Base-by-base conservation (phyloP, 1,284 basidiomycete species). In the Phylloboletellus chloephorus region DNA sequence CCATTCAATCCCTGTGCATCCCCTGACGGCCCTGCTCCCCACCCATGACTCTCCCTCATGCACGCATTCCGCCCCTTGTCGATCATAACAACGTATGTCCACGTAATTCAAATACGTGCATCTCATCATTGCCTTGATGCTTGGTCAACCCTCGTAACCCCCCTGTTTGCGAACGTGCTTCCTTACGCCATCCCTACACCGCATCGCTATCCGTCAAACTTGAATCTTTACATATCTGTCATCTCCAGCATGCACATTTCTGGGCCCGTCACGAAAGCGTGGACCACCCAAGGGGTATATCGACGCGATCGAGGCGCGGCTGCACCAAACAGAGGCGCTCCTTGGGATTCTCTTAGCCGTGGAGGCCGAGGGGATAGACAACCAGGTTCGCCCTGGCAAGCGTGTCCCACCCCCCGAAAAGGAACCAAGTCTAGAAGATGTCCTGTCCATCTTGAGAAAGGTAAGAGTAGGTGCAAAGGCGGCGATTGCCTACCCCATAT, bases 231-330 rank as follows among this genome's bases (percentile, higher is more conserved):
- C 19, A 15, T 16, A 19, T 31, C 11, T 17, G 28, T 17, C 34
- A 5, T 35, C 25, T 30, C n/a, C 26, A 61, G 58, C 49, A 12
- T 91, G 88, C 57, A 91, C 87, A 0, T 91, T 86, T 61, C 70
- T 88, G 29, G 88, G 87, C 2, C 84, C 85, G 3, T 87, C 81
- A 8, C 74, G 84, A 48, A 90, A 90, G 59, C 78, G 85, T 48
- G 84, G 85, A 2, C 88, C 88, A 7, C 88, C 88, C 10, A 89
- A 88, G 56, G 89, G 89, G 2, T 92, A 92, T 67, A 91, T 92
- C 58, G 87, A 92, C 58, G 88, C 88, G 19, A 89, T 92, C 54
- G 88, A 92, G 61, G 85, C 85, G 9, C 78, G 88, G 9, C 68
- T 92, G 8, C 89, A 92, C 54, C 87, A 91, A 56, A 87, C 87